Base-by-base conservation (phyloP, 2,329 filamentous ascomycete genomes). In the Aschersonia sp. region DNA sequence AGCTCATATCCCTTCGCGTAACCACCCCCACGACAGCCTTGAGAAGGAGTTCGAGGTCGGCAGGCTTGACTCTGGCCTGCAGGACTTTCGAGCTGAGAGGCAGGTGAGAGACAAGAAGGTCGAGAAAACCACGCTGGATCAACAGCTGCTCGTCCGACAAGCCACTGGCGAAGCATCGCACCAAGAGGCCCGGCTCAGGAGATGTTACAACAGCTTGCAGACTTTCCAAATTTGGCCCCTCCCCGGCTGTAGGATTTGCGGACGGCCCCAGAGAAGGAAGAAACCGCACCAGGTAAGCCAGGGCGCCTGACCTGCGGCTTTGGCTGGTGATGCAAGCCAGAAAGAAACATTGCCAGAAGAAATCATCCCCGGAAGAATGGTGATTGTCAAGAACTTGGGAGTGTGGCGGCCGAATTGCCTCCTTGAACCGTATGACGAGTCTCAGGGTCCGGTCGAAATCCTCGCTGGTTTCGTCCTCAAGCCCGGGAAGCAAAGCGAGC, bases 321-420 rank as follows among this genome's bases (percentile, higher is more conserved):
- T 87, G 77, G 57, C 89, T 90, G 1, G 92, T 95, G 50, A 98
- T 92, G 14, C 87, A 84, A 8, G 90, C 87, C 14, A 98, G 70
- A 58, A 98, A 97, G 59, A 98, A 84, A 62, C 88, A 95, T 66
- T 98, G 92, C 92, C 92, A 98, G 62, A 97, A 98, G 63, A 92
- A 95, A 53, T 86, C 85, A 54, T 89, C 86, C 8, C 81, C 80
- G 7, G 73, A 73, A 43, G 69, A 76, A 62, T 76, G 77, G 39
- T 65, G 72, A 48, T 62, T 64, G 32, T 66, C 77, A 53, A 71
- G 71, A 47, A 65, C 67, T 53, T 74, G 67, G 50, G 73, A 72
- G 30, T 66, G 65, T 7, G 65, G 55, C 31, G 79, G 68, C 49
- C 81, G 72, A 56, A 88, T 76, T 44, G 77, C 74, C 49, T 74